Evolutionary conservation across 257 asterid genomes (phyloP), one percentile per base, ranked within the genome.

Genomic region (Nicotiana sylvestris): DNA sequence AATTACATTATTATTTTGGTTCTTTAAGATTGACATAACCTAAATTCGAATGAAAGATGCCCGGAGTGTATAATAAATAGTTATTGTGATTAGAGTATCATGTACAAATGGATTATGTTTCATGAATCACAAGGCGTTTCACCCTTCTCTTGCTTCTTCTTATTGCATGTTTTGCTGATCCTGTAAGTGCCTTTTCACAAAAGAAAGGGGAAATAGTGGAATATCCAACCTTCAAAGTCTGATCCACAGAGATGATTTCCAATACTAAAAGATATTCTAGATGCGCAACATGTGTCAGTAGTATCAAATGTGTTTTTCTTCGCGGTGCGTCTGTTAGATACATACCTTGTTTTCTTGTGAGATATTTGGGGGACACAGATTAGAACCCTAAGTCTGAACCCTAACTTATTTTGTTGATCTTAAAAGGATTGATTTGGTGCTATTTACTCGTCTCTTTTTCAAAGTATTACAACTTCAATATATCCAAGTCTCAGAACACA

Each of bases 21-120:
- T 69, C 77, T 69, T 39, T 69, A 56, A 69, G 77, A 69, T 39
- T n/a, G 17, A 39, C 77, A n/a, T 39, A 69, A 69, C 57, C 77
- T 69, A 69, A 69, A 25, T 69, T 69, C 11, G 3, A 69, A 39
- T 30, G 21, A 69, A 69, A 39, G 56, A 69, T 39, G 27, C 32
- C 33, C 5, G 3, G 57, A 30, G 39, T n/a, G 21, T 69, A n/a
- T n/a, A n/a, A 39, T n/a, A 4, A 30, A 69, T 69, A 68, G 5
- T 69, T 39, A 16, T 69, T 69, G 57, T 69, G 17, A 10, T 69
- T 37, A 69, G 16, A n/a, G 77, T 1, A 37, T 10, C 77, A 69
- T 69, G 77, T 12, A 39, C 57, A 69, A 37, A 4, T 30, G 39
- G 43, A 21, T 72, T 72, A 6, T 72, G 78, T 2, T 11, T 53